phyloP scores from a whole-genome alignment of 2,329 filamentous ascomycete genomes.

The Chaetomiaceae sp. region DNA sequence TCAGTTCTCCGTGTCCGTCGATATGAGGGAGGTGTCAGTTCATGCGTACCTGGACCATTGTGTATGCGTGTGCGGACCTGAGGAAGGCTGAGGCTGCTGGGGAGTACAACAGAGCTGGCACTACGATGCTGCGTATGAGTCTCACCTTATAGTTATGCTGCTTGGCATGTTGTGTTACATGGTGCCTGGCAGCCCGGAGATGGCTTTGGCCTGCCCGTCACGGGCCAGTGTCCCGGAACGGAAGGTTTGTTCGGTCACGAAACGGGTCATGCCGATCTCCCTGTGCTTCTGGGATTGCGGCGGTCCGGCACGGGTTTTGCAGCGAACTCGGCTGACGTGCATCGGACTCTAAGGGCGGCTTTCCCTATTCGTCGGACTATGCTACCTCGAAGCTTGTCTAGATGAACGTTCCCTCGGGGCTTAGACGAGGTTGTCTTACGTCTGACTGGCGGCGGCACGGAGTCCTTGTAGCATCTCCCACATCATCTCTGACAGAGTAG shows the following conservation, averaged over 20 bases:
- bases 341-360: neutral
- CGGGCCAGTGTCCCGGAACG: conserved; percentile 1
- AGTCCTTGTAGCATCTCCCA: neutral
- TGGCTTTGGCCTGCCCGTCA: neutral
- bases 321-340: neutral
- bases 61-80: neutral
- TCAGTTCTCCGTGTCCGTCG: neutral
- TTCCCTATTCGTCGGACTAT: neutral
- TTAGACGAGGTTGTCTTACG: neutral
- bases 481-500: too few species aligned
- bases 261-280: conserved; percentile 1
- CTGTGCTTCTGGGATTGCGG: neutral
- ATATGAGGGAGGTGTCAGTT: neutral
- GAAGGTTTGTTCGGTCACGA: conserved; percentile 2
- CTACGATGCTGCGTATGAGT: too few species aligned
- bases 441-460: neutral
- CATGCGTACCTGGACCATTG: conserved; percentile 14
- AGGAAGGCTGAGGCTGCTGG: neutral
- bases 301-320: neutral
- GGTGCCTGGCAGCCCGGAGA: neutral
- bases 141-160: neutral
- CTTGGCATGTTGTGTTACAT: neutral
- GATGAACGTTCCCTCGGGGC: too few species aligned
- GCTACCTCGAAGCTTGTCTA: too few species aligned
- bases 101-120: neutral